These are phyloP conservation scores for Trichoderma sp. DNA, from an alignment of 2,329 filamentous ascomycete genomes.

Conservation along the genomic window DNA sequence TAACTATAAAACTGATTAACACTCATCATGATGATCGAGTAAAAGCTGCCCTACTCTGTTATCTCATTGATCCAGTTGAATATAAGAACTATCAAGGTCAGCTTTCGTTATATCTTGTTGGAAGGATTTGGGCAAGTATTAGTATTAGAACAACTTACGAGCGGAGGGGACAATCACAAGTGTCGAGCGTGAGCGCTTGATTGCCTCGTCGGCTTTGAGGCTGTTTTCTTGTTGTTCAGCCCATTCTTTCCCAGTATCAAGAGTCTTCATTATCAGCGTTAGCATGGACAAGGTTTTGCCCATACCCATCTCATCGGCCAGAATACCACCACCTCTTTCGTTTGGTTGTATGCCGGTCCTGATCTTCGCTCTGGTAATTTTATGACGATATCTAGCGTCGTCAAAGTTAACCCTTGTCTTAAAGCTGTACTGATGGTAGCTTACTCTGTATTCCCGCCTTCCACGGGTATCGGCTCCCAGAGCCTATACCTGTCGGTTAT, in stretches of 20 bases:
- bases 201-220: constrained; percentile 22
- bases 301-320: constrained; percentile 64
- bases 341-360: constrained; percentile 32
- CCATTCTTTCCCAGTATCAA: constrained; percentile 41
- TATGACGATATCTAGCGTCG: constrained; percentile 37
- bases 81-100: constrained; percentile 39
- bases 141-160: constrained; percentile 32
- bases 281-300: constrained; percentile 59
- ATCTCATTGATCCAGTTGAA: constrained; percentile 45
- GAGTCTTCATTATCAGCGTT: constrained; percentile 47
- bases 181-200: constrained; percentile 38
- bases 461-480: constrained; percentile 32
- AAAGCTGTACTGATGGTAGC: neutral
- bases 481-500: constrained; percentile 35
- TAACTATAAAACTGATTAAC: constrained; percentile 32
- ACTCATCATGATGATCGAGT: neutral
- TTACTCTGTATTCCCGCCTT: constrained; percentile 31
- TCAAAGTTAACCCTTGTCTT: neutral
- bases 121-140: neutral
- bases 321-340: constrained; percentile 47
- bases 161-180: constrained; percentile 48
- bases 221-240: constrained; percentile 28
- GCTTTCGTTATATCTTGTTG: neutral
- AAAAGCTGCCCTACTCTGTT: constrained; percentile 31
- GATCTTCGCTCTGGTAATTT: constrained; percentile 38